Conservation (phyloP, 345 rosid species). For the Bruguiera parviflora region DNA sequence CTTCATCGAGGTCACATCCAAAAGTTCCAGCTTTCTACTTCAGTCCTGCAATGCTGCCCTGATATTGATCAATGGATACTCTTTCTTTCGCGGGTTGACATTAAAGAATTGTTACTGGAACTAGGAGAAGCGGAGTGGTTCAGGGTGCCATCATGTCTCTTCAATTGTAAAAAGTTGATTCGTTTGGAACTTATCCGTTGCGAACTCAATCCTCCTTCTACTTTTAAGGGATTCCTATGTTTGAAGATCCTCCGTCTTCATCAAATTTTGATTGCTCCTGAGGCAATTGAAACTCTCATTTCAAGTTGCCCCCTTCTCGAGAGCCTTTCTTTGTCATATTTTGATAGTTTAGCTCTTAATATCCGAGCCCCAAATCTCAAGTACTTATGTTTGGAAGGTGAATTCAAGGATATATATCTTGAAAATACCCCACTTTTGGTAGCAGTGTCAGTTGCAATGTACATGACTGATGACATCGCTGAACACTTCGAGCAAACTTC, state of each 20-base stretch:
- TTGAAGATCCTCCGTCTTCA: slow-evolving; percentile 72
- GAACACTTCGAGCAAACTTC: slow-evolving; percentile 81
- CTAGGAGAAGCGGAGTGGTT: slow-evolving; percentile 87
- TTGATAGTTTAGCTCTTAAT: slow-evolving; percentile 67
- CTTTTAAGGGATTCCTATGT: slow-evolving; percentile 63
- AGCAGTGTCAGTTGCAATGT: slow-evolving; percentile 71
- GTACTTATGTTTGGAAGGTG: slow-evolving; percentile 83
- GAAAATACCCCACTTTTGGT: slow-evolving; percentile 69
- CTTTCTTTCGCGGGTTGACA: slow-evolving; percentile 68
- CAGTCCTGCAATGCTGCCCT: slow-evolving; percentile 52
- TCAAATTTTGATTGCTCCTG: slow-evolving; percentile 69
- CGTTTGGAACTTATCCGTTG: slow-evolving; percentile 72
- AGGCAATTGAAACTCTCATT: slow-evolving; percentile 71
- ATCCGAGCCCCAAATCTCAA: slow-evolving; percentile 73
- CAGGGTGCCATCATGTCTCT: slow-evolving; percentile 75
- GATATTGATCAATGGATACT: slow-evolving; percentile 95
- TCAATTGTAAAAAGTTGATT: slow-evolving; percentile 50
- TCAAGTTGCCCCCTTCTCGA: slow-evolving; percentile 80
- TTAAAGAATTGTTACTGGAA: slow-evolving; percentile 70
- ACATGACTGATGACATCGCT: slow-evolving; percentile 71
- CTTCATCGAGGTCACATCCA: slow-evolving; percentile 91
- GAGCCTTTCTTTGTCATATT: slow-evolving; percentile 65
- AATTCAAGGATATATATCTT: slow-evolving; percentile 72
- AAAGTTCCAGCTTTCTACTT: slow-evolving; percentile 71
- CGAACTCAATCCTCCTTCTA: slow-evolving; percentile 67